Base-by-base conservation (phyloP, 202 grass and related monocot species). In the Dendrocalamus latiflorus region DNA sequence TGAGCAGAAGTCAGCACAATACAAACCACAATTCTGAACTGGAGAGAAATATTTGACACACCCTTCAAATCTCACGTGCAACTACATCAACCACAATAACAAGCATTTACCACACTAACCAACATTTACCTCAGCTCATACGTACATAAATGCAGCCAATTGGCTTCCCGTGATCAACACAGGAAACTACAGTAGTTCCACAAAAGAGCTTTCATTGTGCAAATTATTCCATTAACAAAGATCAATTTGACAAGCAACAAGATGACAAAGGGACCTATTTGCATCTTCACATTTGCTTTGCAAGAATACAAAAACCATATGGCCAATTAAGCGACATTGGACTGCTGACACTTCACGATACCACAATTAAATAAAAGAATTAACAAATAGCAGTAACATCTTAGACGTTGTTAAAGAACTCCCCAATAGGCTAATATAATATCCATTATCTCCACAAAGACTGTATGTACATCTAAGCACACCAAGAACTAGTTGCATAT, bases 381-480 rank as follows among this genome's bases (percentile, higher is more conserved):
- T 49, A 90, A 80, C 60, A 78, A 68, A 82, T 50, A 18, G 59
- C 22, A 82, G 18, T 9, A 28, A 62, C 77, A 78, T 10, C 37
- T 64, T 43, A 82, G 26, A 18, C 68, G 57, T 9, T 54, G 67
- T 58, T 82, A 68, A 89, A 78, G 1, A 91, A 83, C 70, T 82
- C 77, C 34, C 81, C 78, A 70, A 44, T 57, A 89, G 20, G 77
- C 86, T 86, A 92, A 86, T 89, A 86, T 79, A 89, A 69, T 75
- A 88, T 89, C 75, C 80, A 89, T 89, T 83, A 89, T 89, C 75
- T 92, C 83, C 82, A 78, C 48, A 51, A 84, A 86, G 80, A 64
- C 77, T 75, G 50, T 91, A 89, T 92, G 26, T 92, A 92, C 90
- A 92, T 74, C 90, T 89, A 89, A 86, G 72, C 81, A 92, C 86